Base-by-base conservation (phyloP, 192 early-diverging fungal species). In the Cladochytrium replicatum region DNA sequence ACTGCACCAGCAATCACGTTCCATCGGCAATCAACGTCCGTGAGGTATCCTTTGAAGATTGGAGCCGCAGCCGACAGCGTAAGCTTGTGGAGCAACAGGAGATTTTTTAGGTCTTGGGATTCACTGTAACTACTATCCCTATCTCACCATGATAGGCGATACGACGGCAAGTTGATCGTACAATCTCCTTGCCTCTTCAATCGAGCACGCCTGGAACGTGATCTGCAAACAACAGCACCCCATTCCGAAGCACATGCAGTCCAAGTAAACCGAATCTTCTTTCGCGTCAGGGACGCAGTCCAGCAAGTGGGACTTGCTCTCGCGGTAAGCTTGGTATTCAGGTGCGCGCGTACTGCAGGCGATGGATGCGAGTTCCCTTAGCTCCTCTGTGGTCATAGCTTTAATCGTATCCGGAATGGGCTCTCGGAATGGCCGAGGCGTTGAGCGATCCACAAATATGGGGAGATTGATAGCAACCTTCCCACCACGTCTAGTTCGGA, bases 201-300 rank as follows among this genome's bases (percentile, higher is more conserved):
- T 81, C 48, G 85, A 86, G 55, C 85, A 87, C 26, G 92, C 91
- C 63, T 99, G 95, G 53, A 99, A 86, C 25, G 95, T 99, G 60
- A 97, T 88, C 62, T 99, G 95, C 22, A 99, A 72, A 60, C 95
- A 99, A 54, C 82, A 92, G 70, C 88, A 93, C 40, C 93, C 93
- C 92, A 97, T 97, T 24, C 95, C 93, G 75, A 99, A 97, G 48
- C 86, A 86, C 95, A 99, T 99, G 15, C 85, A 80, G 53, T 97
- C 95, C 86, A 99, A 88, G 67, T 96, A 99, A 25, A 99, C 91
- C 63, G 94, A 91, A 46, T 90, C 83, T 0, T 83, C 83, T 13
- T 75, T 65, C 7, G 94, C 94, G 4, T 85, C 80, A 2, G 68
- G 68, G 8, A 66, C 32, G 23, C 68, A 34, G 2, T 63, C 63